Evolutionary conservation across 129 eudicot genomes (phyloP), one percentile per base, ranked within the genome.

Genomic region (Deinandra increscens): DNA sequence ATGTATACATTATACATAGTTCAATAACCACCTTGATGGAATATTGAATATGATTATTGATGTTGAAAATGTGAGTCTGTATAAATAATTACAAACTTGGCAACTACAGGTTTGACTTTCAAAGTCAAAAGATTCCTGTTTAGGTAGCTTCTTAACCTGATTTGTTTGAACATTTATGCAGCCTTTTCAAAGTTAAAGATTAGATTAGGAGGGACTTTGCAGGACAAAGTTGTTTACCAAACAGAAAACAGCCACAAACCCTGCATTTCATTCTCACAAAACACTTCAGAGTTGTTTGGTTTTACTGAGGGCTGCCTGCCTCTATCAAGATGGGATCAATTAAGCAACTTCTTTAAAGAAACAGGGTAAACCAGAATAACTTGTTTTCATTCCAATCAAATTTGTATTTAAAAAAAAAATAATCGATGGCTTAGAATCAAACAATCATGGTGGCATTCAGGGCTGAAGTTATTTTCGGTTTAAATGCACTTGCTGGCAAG

Each of bases 141-240:
- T 34, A 4, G 73, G 61, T 38, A 38, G 66, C 73, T 66, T 67
- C 44, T 39, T 70, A 65, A 46, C 60, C 58, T 58, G 60, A 34
- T 68, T 39, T 38, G 36, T 56, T 70, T 75, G 17, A 18, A 51
- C 43, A 53, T 8, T 76, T 54, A 6, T 82, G 89, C 86, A 91
- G 98, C 96, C 12, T 91, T 91, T 79, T 82, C 96, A 48, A 81
- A 91, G 51, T 68, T 91, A 74, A 88, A 88, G 94, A 88, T 91
- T 43, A 88, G 98, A 83, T 77, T 91, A 71, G 98, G 98, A 38
- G 98, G 98, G 49, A 84, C 95, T 36, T 81, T 91, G 76, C 96
- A 91, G 81, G 95, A 91, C 66, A 88, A 77, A 72, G 84, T 91
- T 61, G 71, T 81, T 67, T 88, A 88, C 72, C 81, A 86, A 82